Evolutionary conservation across 371 early-diverging fungal species (phyloP), one percentile per base, ranked within the genome.

Genomic region (Syncephalastrum racemosum): DNA sequence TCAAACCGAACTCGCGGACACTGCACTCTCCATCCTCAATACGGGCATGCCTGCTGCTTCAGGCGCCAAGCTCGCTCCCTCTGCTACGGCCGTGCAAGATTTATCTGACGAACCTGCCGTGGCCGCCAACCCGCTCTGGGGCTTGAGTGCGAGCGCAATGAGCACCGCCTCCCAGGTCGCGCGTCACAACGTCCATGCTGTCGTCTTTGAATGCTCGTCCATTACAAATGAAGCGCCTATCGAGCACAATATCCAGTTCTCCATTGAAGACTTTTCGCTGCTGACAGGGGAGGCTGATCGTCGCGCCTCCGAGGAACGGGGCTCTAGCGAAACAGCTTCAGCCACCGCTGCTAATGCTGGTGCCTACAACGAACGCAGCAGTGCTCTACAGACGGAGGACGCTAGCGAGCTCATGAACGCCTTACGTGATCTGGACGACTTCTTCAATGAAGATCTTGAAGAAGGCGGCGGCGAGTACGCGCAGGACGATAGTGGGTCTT

Each of bases 11-110:
- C 83, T 81, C 56, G 84, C 85, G 1, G 83, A 83, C 19, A 82
- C 85, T 20, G 90, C 91, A 1, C 62, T 90, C 4, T 73, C 75
- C 10, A 88, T 90, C 2, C 56, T 93, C 49, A 90, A 91, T 51
- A 81, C 82, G 27, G 81, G 85, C 5, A 81, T 91, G 58, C 58
- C 66, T 1, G 77, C 77, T 1, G 60, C 63, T 3, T 50, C 59
- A 4, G 43, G 43, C 43, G 25, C 46, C 6, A 25, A 8, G 42
- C 41, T 24, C 47, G 50, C 46, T 25, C 24, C 20, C 44, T 56
- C 40, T 54, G 58, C 23, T 24, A 54, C 56, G 27, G 50, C 52
- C 50, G 54, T 54, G 31, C 27, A 27, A 53, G 18, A 41, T 18
- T 18, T 44, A 44, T 7, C 27, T 7, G 27, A 27, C 7, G 27